Evolutionary conservation across 2,329 filamentous ascomycete species (phyloP).

Genomic region (Verticillium nubilum): DNA sequence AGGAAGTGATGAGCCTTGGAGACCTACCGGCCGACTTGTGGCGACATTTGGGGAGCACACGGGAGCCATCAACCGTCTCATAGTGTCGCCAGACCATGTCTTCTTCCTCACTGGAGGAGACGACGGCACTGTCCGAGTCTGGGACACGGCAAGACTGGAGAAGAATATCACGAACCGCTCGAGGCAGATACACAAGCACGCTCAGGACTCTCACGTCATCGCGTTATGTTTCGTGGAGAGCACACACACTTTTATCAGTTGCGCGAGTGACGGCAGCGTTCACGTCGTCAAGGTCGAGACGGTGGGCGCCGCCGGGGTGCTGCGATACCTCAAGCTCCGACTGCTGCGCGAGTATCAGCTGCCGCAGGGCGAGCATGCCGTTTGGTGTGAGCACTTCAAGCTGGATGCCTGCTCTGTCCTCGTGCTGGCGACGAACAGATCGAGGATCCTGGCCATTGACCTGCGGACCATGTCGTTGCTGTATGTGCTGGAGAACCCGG

Average conservation of each 20-base stretch:
- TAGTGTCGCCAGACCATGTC: conserved; percentile 79
- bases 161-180: conserved; percentile 86
- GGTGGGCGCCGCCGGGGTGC: conserved; percentile 38
- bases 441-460: conserved; percentile 78
- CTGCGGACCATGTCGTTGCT: conserved; percentile 79
- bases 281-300: conserved; percentile 79
- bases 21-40: conserved; percentile 75
- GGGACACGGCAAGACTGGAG: conserved; percentile 87
- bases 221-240: conserved; percentile 88
- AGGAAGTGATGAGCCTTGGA: conserved; percentile 62
- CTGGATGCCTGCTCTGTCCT: conserved; percentile 77
- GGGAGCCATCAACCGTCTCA: conserved; percentile 73
- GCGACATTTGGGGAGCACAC: conserved; percentile 86
- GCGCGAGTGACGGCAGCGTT: conserved; percentile 82
- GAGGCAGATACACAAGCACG: conserved; percentile 77
- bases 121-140: conserved; percentile 85
- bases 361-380: conserved; percentile 65
- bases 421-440: conserved; percentile 79
- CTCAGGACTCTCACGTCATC: conserved; percentile 64
- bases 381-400: conserved; percentile 92
- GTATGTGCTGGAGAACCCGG: conserved; percentile 77
- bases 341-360: conserved; percentile 78
- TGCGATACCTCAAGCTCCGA: conserved; percentile 73
- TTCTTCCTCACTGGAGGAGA: conserved; percentile 95
- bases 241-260: conserved; percentile 89